Conservation (phyloP, 768 basidiomycete genomes). For the Phlebiopsis flavidoalba region DNA sequence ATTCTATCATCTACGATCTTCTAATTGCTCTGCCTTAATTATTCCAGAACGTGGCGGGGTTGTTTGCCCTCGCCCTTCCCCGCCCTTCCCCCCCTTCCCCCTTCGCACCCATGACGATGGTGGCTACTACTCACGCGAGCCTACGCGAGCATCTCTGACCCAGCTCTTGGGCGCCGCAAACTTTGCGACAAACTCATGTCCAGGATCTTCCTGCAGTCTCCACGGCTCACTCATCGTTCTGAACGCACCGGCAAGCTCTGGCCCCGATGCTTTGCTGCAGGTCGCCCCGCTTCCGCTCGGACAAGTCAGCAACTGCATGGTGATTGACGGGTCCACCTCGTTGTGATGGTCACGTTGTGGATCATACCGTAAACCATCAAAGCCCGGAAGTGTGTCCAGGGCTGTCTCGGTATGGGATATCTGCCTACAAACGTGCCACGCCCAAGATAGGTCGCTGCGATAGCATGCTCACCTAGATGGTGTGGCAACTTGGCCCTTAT, state of each 20-base stretch:
- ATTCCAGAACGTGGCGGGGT: background rate
- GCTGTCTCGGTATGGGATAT: background rate
- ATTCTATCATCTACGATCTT: background rate
- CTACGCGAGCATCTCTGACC: too few species aligned
- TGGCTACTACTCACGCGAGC: background rate
- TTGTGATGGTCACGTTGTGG: background rate
- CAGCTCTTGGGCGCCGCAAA: too few species aligned
- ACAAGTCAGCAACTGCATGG: background rate
- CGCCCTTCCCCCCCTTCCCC: too few species aligned
- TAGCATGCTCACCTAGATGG: background rate
- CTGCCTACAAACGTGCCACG: slow-evolving; percentile 1
- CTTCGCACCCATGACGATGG: background rate
- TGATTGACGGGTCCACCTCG: background rate
- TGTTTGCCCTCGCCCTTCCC: background rate
- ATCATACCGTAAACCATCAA: background rate
- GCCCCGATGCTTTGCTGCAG: background rate
- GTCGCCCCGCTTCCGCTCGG: background rate
- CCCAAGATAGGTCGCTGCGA: background rate
- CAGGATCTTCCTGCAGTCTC: background rate
- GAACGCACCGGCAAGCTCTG: background rate
- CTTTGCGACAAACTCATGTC: background rate
- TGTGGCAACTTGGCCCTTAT: background rate
- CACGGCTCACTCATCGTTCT: background rate
- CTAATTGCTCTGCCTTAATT: background rate
- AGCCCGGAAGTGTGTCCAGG: background rate